Evolutionary conservation across 2,329 filamentous ascomycete genomes (phyloP).

Genomic region (Botrytis fragariae): DNA sequence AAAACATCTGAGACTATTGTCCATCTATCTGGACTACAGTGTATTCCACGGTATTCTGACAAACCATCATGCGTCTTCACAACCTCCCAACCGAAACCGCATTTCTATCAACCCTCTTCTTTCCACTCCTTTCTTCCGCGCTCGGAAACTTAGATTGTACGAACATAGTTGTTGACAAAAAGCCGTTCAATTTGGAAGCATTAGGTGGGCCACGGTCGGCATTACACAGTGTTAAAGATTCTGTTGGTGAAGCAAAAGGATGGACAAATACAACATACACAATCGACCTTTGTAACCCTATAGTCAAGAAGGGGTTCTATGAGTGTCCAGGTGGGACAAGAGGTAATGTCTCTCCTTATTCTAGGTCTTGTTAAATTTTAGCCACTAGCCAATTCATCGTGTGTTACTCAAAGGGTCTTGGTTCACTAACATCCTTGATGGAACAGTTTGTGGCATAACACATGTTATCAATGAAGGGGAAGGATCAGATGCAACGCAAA

Average conservation of each 20-base stretch:
- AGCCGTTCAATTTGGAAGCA: conserved; percentile 61
- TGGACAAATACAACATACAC: conserved; percentile 77
- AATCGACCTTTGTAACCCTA: conserved; percentile 68
- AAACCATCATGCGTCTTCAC: conserved; percentile 32
- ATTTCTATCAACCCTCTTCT: conserved; percentile 33
- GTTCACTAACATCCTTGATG: conserved; percentile 3
- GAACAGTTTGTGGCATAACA: conserved; percentile 71
- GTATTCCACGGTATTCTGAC: not conserved
- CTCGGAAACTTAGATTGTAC: conserved; percentile 59
- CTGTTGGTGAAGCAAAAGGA: conserved; percentile 46
- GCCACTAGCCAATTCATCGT: not conserved
- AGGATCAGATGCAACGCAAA: conserved; percentile 48
- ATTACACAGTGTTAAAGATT: conserved; percentile 51
- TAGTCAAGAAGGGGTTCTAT: conserved; percentile 53
- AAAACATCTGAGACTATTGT: not conserved
- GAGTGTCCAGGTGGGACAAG: conserved; percentile 68
- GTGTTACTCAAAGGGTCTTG: conserved; percentile 23
- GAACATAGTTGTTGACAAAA: conserved; percentile 56
- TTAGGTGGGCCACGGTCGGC: conserved; percentile 69
- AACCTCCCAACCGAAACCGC: conserved; percentile 30
- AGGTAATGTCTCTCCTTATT: conserved; percentile 47
- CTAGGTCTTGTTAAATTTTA: conserved; percentile 5
- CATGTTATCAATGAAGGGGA: conserved; percentile 51
- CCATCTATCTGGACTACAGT: not conserved
- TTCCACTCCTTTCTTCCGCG: conserved; percentile 33